phyloP scores from a whole-genome alignment of 2,329 filamentous ascomycete genomes.

The Cytospora paraplurivora region DNA sequence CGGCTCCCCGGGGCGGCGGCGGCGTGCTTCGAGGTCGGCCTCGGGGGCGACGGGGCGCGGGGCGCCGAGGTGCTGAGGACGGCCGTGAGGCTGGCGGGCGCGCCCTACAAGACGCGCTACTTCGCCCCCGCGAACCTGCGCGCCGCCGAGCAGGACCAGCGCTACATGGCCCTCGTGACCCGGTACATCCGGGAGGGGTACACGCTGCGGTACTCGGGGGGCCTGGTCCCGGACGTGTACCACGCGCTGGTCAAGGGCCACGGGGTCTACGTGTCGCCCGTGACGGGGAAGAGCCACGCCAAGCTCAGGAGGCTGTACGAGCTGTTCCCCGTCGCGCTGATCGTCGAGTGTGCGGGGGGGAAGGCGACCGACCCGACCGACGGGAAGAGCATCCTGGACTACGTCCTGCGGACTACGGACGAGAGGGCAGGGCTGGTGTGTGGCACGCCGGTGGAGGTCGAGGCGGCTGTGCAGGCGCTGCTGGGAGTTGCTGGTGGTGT shows the following conservation, averaged over 20 bases:
- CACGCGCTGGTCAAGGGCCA: slow-evolving; percentile 63
- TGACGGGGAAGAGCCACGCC: slow-evolving; percentile 52
- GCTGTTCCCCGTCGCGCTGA: slow-evolving; percentile 59
- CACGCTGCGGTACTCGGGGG: slow-evolving; percentile 62
- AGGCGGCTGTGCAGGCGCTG: slow-evolving; percentile 36
- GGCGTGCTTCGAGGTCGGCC: slow-evolving; percentile 55
- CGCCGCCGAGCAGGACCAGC: slow-evolving; percentile 52
- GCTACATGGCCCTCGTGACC: slow-evolving; percentile 53
- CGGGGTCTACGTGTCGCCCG: slow-evolving; percentile 62
- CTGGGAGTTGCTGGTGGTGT: slow-evolving; percentile 5
- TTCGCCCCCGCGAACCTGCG: slow-evolving; percentile 66
- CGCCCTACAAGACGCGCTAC: slow-evolving; percentile 54
- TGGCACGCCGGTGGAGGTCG: slow-evolving; percentile 53
- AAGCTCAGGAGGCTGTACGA: slow-evolving; percentile 64
- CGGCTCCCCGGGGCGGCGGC: slow-evolving; percentile 44
- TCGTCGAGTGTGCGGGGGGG: slow-evolving; percentile 63
- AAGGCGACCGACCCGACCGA: slow-evolving; percentile 52
- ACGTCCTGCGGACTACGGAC: slow-evolving; percentile 44
- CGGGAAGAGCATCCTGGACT: slow-evolving; percentile 46
- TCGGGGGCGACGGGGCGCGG: slow-evolving; percentile 36
- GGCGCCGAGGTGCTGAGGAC: slow-evolving; percentile 45
- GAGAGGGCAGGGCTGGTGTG: slow-evolving; percentile 55
- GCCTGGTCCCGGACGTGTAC: slow-evolving; percentile 62
- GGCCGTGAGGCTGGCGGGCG: slow-evolving; percentile 41
- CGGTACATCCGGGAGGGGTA: slow-evolving; percentile 56